Evolutionary conservation across 108 stramenopile species (phyloP).

Genomic region (Fragilaria crotonensis): DNA sequence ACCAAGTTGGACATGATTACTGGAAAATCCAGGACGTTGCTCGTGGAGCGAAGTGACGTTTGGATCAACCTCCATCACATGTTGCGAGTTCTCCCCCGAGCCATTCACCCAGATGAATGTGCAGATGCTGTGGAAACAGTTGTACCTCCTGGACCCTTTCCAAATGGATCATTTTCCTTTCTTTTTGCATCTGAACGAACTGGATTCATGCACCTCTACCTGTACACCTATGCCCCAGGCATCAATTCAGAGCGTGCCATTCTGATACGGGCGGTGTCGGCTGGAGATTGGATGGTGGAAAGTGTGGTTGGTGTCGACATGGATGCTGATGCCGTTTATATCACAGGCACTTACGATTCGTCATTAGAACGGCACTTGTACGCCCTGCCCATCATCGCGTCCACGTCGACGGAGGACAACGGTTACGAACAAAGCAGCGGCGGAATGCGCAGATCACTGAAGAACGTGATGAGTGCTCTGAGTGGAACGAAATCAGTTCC

Average conservation of each 20-base stretch:
- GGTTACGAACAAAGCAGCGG: conserved; percentile 3
- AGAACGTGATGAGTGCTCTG: conserved; percentile 44
- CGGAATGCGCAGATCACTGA: conserved; percentile 43
- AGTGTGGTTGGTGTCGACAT: conserved; percentile 65
- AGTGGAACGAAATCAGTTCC: not conserved
- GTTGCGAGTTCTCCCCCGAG: conserved; percentile 39
- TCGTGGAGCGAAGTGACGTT: conserved; percentile 60
- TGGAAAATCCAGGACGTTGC: conserved; percentile 34
- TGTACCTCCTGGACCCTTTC: conserved; percentile 34
- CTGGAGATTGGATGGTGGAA: conserved; percentile 77
- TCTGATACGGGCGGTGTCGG: conserved; percentile 44
- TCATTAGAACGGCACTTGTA: conserved; percentile 82
- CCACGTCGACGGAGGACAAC: not conserved
- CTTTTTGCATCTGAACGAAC: conserved; percentile 78
- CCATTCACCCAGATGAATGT: conserved; percentile 52
- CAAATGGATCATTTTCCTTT: conserved; percentile 66
- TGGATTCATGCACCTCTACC: conserved; percentile 80
- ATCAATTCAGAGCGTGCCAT: conserved; percentile 41
- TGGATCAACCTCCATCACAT: conserved; percentile 94
- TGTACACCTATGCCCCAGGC: conserved; percentile 72
- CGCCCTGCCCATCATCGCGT: conserved; percentile 41
- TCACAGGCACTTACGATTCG: conserved; percentile 76
- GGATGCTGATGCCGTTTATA: conserved; percentile 62
- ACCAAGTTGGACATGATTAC: conserved; percentile 40
- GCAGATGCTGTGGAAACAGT: conserved; percentile 6